These are phyloP conservation scores for Bombardia bombarda DNA, from an alignment of 495 filamentous ascomycete species.

Conservation along the genomic window DNA sequence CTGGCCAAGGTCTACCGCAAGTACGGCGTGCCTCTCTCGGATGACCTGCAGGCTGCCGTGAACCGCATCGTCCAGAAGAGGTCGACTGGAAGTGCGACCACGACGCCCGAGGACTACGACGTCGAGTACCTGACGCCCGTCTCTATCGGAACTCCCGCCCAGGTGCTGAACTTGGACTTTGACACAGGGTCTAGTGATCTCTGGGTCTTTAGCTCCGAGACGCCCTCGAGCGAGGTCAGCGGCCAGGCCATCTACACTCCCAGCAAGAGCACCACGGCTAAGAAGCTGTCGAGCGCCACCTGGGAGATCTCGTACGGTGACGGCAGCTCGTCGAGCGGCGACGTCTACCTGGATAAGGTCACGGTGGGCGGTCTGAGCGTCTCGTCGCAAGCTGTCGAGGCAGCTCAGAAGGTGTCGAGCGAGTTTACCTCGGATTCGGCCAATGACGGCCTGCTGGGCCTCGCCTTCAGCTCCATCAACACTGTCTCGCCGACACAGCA, in stretches of 20 bases:
- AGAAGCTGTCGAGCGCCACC: conserved; percentile 42
- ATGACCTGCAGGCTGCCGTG: conserved; percentile 7
- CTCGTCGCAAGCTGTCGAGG: conserved; percentile 59
- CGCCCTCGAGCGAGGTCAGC: conserved; percentile 13
- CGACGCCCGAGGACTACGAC: conserved; percentile 51
- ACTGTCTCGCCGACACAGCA: conserved; percentile 52
- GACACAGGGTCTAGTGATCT: conserved; percentile 75
- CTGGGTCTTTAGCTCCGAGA: conserved; percentile 40
- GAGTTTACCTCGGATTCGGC: conserved; percentile 51
- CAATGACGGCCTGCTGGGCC: conserved; percentile 64
- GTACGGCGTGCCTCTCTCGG: conserved; percentile 37
- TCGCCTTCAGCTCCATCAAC: conserved; percentile 66
- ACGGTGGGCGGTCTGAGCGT: conserved; percentile 58
- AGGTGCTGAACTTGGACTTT: conserved; percentile 58
- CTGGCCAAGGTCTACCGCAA: conserved; percentile 53
- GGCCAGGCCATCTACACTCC: conserved; percentile 58
- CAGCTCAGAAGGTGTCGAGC: conserved; percentile 51
- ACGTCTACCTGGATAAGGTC: conserved; percentile 65
- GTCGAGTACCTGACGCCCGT: conserved; percentile 61
- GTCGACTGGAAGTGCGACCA: conserved; percentile 29
- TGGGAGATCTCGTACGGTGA: conserved; percentile 73
- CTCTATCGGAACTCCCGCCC: conserved; percentile 48
- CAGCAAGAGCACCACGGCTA: conserved; percentile 32
- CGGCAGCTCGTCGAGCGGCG: conserved; percentile 53
- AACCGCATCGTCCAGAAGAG: conserved; percentile 3